Evolutionary conservation across 805 yeast species (phyloP).

Genomic region (Clavispora phyllophila): DNA sequence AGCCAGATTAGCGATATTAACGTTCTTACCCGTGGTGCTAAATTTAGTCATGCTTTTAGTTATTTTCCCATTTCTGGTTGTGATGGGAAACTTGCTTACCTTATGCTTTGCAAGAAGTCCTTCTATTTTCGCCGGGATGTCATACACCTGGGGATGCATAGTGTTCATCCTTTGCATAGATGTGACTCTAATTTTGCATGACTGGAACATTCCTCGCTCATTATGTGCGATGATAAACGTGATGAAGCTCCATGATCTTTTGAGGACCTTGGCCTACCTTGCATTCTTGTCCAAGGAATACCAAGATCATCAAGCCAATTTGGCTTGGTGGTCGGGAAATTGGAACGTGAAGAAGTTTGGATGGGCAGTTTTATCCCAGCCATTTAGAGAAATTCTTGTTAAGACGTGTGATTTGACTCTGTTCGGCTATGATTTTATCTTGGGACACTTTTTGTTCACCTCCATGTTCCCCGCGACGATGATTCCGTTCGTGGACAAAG

Average conservation of each 20-base stretch:
- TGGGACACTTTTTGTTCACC: slow-evolving; percentile 40
- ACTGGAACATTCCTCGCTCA: slow-evolving; percentile 36
- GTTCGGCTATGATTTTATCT: slow-evolving; percentile 44
- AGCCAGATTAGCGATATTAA: slow-evolving; percentile 53
- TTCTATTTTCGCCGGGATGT: slow-evolving; percentile 34
- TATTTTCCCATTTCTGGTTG: slow-evolving; percentile 31
- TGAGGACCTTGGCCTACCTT: slow-evolving; percentile 28
- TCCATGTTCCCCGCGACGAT: slow-evolving; percentile 36
- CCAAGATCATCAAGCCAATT: slow-evolving; percentile 34
- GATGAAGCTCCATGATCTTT: slow-evolving; percentile 31
- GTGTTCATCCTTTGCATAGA: slow-evolving; percentile 32
- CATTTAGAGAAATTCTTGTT: slow-evolving; percentile 42
- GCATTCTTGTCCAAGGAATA: slow-evolving; percentile 38
- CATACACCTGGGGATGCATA: slow-evolving; percentile 32
- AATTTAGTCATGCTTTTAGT: slow-evolving; percentile 21
- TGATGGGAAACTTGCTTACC: slow-evolving; percentile 33
- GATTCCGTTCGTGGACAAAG: slow-evolving; percentile 43
- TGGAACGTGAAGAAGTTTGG: slow-evolving; percentile 41
- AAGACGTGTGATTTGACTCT: slow-evolving; percentile 41
- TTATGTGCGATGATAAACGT: slow-evolving; percentile 36
- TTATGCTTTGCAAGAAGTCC: slow-evolving; percentile 30
- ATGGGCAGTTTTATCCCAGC: slow-evolving; percentile 36
- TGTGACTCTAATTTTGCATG: slow-evolving; percentile 35
- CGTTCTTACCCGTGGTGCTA: slow-evolving; percentile 42
- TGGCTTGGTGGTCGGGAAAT: slow-evolving; percentile 53